Percentiles rank a stretch among this genome's conserved stretches.
phyloP scores from a whole-genome alignment of 164 flowering plant genomes.

The Umbilicus rupestris region DNA sequence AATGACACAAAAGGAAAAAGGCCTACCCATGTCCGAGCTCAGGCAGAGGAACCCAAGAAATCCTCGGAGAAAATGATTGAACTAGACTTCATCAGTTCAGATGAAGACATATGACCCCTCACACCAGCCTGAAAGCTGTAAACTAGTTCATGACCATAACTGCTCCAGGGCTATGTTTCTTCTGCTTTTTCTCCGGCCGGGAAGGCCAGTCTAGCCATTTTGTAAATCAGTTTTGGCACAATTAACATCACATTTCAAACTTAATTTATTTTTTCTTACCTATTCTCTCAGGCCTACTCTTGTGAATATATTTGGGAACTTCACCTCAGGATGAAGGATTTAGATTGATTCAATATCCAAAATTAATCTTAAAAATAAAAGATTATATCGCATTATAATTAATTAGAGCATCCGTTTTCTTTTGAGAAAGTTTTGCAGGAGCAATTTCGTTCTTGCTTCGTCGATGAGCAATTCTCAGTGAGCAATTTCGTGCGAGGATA shows the following conservation, averaged over 20 bases:
- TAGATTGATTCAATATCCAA: too few relatives aligned
- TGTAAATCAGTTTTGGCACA: not conserved
- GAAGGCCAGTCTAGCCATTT: not conserved
- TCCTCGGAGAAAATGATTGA: conserved; percentile 58
- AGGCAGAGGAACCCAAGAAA: conserved; percentile 19
- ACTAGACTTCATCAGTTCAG: conserved; percentile 63
- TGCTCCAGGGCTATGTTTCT: not conserved
- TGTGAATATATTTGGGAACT: too few relatives aligned
- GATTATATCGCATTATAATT: too few relatives aligned
- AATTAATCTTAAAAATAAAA: too few relatives aligned
- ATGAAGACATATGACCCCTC: conserved; percentile 32
- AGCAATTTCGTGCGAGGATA: too few relatives aligned
- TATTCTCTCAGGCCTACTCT: not conserved
- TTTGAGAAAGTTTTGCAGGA: too few relatives aligned
- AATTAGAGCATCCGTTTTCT: too few relatives aligned
- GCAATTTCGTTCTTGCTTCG: too few relatives aligned
- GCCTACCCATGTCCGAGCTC: conserved; percentile 17
- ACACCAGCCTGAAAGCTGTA: not conserved
- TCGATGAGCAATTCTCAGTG: too few relatives aligned
- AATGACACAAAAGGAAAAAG: conserved; percentile 30
- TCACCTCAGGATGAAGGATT: too few relatives aligned
- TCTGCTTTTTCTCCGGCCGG: not conserved
- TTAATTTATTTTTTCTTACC: not conserved
- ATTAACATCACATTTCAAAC: not conserved
- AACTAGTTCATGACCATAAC: not conserved